Conservation (phyloP, 768 basidiomycete species). For the Boletus patriciae region DNA sequence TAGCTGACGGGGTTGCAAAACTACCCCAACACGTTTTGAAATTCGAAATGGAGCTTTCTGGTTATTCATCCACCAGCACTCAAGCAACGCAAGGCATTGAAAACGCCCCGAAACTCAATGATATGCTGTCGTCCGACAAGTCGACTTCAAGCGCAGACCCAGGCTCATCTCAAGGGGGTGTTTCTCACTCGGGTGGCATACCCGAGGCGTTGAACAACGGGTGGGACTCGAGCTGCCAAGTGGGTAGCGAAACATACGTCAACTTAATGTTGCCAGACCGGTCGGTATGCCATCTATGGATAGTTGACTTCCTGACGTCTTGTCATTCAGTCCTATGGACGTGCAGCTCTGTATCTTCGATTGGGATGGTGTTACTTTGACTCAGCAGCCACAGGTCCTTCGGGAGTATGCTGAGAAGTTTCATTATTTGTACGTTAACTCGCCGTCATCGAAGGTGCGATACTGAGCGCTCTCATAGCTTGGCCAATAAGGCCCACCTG, state of each 20-base stretch:
- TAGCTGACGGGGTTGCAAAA: conserved; percentile 4
- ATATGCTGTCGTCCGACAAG: not conserved
- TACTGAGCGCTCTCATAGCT: conserved; percentile 30
- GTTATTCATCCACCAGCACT: not conserved
- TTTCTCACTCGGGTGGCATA: not conserved
- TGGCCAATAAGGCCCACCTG: conserved; percentile 26
- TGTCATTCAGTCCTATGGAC: conserved; percentile 51
- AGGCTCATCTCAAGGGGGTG: not conserved
- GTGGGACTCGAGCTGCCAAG: conserved; percentile 31
- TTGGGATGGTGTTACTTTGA: conserved; percentile 24
- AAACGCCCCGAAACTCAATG: not conserved
- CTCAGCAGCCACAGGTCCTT: conserved; percentile 43
- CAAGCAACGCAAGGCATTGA: not conserved
- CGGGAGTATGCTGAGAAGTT: conserved; percentile 42
- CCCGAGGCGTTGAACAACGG: not conserved
- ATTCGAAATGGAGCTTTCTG: conserved; percentile 40
- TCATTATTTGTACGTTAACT: conserved; percentile 42
- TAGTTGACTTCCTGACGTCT: conserved; percentile 3
- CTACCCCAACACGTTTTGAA: conserved; percentile 32
- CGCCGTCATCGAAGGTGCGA: not conserved
- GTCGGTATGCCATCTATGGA: conserved; percentile 31
- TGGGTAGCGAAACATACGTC: conserved; percentile 39
- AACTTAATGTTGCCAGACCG: conserved; percentile 60
- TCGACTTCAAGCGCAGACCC: not conserved
- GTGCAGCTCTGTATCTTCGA: conserved; percentile 48